A percentile compares a stretch with the other conserved stretches of the same genome.
Conservation (phyloP, 2,329 filamentous ascomycete genomes). For the Pseudogymnoascus sp. region DNA sequence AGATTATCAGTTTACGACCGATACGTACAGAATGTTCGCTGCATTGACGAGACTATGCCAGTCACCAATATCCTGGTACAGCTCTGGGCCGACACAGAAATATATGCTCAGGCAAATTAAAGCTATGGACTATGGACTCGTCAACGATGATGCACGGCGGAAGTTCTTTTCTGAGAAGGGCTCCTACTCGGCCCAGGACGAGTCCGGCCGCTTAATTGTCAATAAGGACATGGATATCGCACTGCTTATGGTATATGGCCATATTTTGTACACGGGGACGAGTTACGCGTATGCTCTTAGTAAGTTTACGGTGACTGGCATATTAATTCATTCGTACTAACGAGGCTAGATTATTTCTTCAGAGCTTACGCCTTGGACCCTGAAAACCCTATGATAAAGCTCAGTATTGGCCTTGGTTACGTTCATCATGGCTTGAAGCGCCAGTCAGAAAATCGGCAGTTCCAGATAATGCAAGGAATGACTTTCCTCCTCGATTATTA, state of each 20-base stretch:
- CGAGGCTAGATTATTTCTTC: conserved; percentile 67
- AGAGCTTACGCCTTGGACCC: conserved; percentile 67
- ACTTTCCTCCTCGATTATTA: conserved; percentile 72
- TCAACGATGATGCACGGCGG: conserved; percentile 41
- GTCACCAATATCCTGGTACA: conserved; percentile 66
- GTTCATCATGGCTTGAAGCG: conserved; percentile 84
- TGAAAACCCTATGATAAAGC: conserved; percentile 65
- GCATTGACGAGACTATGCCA: conserved; percentile 69
- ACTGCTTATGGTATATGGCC: conserved; percentile 79
- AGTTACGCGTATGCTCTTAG: conserved; percentile 77
- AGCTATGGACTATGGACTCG: conserved; percentile 64
- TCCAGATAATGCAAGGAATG: conserved; percentile 75
- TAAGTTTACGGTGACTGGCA: conserved; percentile 26
- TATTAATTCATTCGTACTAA: neutral
- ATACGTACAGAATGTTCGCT: conserved; percentile 76
- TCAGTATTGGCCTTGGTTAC: conserved; percentile 76
- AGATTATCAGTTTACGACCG: conserved; percentile 68
- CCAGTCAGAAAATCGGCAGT: conserved; percentile 83
- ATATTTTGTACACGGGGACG: conserved; percentile 77
- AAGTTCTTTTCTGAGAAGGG: conserved; percentile 35
- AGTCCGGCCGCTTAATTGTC: conserved; percentile 25
- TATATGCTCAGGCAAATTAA: conserved; percentile 89
- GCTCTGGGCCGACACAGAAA: conserved; percentile 76
- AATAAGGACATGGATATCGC: conserved; percentile 56
- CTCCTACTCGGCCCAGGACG: conserved; percentile 30